Percentiles rank a stretch among this genome's conserved stretches.
Evolutionary conservation across 805 yeast species (phyloP).

Genomic region (Starmerella tilneyi): DNA sequence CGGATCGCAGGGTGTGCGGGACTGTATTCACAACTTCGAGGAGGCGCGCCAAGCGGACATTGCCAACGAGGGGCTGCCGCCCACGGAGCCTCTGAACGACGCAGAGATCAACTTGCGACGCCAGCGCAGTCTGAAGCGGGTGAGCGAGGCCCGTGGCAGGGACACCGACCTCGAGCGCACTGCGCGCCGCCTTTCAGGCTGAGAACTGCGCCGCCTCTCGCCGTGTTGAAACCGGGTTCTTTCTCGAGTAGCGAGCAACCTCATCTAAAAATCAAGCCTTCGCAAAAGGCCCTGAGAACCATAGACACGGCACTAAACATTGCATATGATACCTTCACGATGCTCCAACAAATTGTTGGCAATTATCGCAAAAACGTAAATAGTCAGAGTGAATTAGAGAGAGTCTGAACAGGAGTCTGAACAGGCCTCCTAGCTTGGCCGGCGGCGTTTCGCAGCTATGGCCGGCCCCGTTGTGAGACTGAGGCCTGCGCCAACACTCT

Average conservation of each 20-base stretch:
- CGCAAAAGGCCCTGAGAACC: no score
- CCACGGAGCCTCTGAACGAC: conserved; percentile 42
- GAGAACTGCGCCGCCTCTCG: no score
- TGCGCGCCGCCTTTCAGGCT: neutral
- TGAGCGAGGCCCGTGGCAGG: conserved; percentile 6
- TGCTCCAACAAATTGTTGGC: no score
- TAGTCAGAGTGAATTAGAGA: no score
- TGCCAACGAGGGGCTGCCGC: conserved; percentile 82
- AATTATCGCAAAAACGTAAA: no score
- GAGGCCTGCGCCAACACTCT: conserved; percentile 10
- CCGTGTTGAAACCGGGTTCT: no score
- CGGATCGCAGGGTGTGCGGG: conserved; percentile 70
- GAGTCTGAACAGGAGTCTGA: no score
- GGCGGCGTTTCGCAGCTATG: conserved; percentile 12
- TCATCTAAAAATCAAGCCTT: no score
- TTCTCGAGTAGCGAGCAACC: no score
- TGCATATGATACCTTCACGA: no score
- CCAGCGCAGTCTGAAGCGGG: conserved; percentile 25
- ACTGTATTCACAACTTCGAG: conserved; percentile 60
- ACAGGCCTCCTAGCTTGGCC: conserved; percentile 12
- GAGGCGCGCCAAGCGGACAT: conserved; percentile 75
- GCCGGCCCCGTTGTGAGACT: conserved; percentile 8
- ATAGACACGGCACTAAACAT: no score
- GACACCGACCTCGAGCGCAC: conserved; percentile 3
- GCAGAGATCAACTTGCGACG: conserved; percentile 38